Evolutionary conservation across 2,329 filamentous ascomycete genomes (phyloP).

Genomic region (Fusarium burgessii): DNA sequence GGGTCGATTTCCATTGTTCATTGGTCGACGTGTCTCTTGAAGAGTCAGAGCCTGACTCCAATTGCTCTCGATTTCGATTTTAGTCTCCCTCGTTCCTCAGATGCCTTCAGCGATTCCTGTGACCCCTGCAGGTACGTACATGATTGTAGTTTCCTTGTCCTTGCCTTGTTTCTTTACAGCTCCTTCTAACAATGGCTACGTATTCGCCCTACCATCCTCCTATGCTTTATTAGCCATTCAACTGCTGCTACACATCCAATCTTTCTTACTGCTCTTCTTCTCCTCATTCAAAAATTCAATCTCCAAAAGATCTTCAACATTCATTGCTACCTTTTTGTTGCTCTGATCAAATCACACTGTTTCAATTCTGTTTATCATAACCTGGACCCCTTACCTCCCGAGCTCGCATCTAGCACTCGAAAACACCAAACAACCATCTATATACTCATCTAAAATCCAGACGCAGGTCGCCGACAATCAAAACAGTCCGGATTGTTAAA

Average conservation of each 20-base stretch:
- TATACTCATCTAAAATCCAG: constrained; percentile 37
- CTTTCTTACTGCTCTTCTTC: constrained; percentile 11
- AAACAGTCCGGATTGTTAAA: constrained; percentile 58
- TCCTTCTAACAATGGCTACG: constrained; percentile 27
- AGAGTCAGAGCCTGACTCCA: constrained; percentile 34
- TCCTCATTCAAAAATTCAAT: constrained; percentile 22
- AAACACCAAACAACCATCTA: constrained; percentile 13
- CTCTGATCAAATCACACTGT: constrained; percentile 11
- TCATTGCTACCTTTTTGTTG: constrained; percentile 12
- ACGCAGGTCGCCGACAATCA: constrained; percentile 52
- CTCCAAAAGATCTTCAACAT: constrained; percentile 31
- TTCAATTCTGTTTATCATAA: constrained; percentile 4
- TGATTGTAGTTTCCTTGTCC: constrained; percentile 34
- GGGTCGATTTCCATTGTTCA: constrained; percentile 30
- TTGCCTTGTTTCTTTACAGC: constrained; percentile 38
- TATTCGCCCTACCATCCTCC: constrained; percentile 30
- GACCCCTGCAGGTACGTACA: constrained; percentile 46
- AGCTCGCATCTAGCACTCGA: constrained; percentile 15
- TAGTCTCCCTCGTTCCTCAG: constrained; percentile 42
- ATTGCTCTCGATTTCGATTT: constrained; percentile 34
- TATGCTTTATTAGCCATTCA: constrained; percentile 39
- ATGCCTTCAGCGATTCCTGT: constrained; percentile 49
- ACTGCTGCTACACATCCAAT: constrained; percentile 28
- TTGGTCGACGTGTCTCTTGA: constrained; percentile 24
- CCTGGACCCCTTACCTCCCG: constrained; percentile 8